Base-by-base conservation (phyloP, 164 flowering plant genomes). In the Amborella trichopoda region DNA sequence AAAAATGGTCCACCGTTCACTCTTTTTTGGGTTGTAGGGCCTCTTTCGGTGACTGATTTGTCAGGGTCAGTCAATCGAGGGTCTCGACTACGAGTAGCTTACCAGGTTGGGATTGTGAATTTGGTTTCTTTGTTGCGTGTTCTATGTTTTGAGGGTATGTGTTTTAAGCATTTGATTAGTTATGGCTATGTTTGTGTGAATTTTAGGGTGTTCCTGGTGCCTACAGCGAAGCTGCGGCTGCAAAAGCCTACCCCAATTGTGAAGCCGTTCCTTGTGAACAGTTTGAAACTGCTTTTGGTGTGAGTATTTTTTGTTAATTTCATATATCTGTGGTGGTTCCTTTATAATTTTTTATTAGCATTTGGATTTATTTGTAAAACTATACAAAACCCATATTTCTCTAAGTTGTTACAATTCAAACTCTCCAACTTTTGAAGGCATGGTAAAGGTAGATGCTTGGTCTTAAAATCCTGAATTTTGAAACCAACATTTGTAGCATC, bases 221-320 rank as follows among this genome's bases (percentile, higher is more conserved):
- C 0, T 91, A 73, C 61, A 91, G 98, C 58, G 95, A 91, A 54
- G 74, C 81, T 8, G 94, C 96, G 5, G 98, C 98, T 0, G 66
- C 72, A 60, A 91, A 83, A 67, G 98, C 96, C 0, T 91, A 83
- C 40, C 96, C 98, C 2, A 75, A 81, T 54, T 91, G 98, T 33
- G 81, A 86, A 75, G 72, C 90, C 0, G 87, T 91, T 46, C 93
- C 96, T 6, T 90, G 95, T 32, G 96, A 86, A 42, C 87, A 90
- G 48, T 90, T 86, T 34, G 96, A 90, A 14, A 68, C 74, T 16
- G 90, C 87, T 47, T 90, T 90, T 54, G 68, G 73, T 42, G 96
- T 90, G 50, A 65, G 26, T n/a, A n/a, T n/a, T n/a, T n/a, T n/a
- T n/a, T n/a, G n/a, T n/a, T n/a, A n/a, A n/a, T n/a, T n/a, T n/a